These are phyloP conservation scores for Leishmania mexicana DNA, from an alignment of 208 protist species.

Conservation along the genomic window DNA sequence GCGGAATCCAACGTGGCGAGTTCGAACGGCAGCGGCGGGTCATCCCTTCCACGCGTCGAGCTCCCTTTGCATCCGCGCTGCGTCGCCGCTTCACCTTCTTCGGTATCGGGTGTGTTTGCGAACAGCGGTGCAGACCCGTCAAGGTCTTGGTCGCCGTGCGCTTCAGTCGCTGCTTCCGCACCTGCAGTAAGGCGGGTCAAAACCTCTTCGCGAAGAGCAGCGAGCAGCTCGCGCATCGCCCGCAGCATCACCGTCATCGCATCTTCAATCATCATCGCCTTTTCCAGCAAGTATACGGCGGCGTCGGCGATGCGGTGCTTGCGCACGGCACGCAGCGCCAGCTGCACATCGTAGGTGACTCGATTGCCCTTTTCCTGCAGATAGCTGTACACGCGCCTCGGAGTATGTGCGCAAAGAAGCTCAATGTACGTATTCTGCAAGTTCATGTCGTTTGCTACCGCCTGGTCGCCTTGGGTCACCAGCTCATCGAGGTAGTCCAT, in stretches of 20 bases:
- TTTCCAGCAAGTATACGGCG: slow-evolving; percentile 66
- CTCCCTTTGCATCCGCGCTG: not conserved
- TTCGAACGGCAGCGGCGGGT: not conserved
- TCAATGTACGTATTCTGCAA: slow-evolving; percentile 89
- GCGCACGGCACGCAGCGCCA: slow-evolving; percentile 49
- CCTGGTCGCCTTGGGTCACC: slow-evolving; percentile 49
- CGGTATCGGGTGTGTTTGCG: not conserved
- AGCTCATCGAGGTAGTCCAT: slow-evolving; percentile 79
- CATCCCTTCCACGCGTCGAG: not conserved
- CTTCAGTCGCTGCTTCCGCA: not conserved
- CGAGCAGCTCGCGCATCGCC: slow-evolving; percentile 25
- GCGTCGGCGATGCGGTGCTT: slow-evolving; percentile 64
- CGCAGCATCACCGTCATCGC: slow-evolving; percentile 53
- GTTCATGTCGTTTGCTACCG: slow-evolving; percentile 48
- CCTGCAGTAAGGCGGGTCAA: not conserved
- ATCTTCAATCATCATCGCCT: slow-evolving; percentile 57
- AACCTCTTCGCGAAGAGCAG: slow-evolving; percentile 24
- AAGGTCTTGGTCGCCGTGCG: not conserved
- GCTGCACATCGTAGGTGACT: slow-evolving; percentile 71
- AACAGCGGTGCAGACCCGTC: too few species aligned
- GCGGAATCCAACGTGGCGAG: slow-evolving; percentile 2
- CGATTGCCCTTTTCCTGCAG: slow-evolving; percentile 40
- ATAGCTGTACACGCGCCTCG: slow-evolving; percentile 63
- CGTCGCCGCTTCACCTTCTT: not conserved
- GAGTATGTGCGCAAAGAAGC: slow-evolving; percentile 64